Evolutionary conservation across 805 yeast species (phyloP).

Genomic region (Saccharomycopsis babjevae): DNA sequence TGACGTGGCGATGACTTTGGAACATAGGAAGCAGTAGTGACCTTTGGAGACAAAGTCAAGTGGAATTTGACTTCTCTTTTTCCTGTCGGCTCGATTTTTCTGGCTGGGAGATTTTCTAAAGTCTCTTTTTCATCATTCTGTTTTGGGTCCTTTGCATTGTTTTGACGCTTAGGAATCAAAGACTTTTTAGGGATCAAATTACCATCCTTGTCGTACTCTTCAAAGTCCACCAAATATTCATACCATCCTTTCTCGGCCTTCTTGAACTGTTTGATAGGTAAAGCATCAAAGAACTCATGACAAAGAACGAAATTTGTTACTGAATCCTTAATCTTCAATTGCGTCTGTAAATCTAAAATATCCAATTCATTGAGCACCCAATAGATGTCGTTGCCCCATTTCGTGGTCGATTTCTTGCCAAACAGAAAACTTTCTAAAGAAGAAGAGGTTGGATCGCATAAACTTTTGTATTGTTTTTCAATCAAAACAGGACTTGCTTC

Average conservation of each 20-base stretch:
- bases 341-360: slow-evolving; percentile 22
- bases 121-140: slow-evolving; percentile 15
- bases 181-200: not conserved
- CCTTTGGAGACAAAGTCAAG: slow-evolving; percentile 44
- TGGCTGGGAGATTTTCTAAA: not conserved
- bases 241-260: slow-evolving; percentile 66
- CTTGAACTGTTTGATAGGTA: slow-evolving; percentile 64
- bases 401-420: slow-evolving; percentile 31
- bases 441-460: slow-evolving; percentile 31
- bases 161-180: not conserved
- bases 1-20: slow-evolving; percentile 45
- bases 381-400: slow-evolving; percentile 42
- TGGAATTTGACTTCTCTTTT: slow-evolving; percentile 34
- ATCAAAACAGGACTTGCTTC: slow-evolving; percentile 66
- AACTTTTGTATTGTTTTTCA: slow-evolving; percentile 38
- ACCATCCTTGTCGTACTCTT: slow-evolving; percentile 10
- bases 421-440: slow-evolving; percentile 23
- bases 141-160: slow-evolving; percentile 9
- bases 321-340: slow-evolving; percentile 9
- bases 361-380: slow-evolving; percentile 56
- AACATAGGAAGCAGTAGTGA: slow-evolving; percentile 51
- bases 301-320: slow-evolving; percentile 58
- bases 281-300: slow-evolving; percentile 82
- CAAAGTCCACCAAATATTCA: slow-evolving; percentile 57
- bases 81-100: not conserved